These are phyloP conservation scores for Drechslerella coelobrocha DNA, from an alignment of 2,329 filamentous ascomycete species.

Conservation along the genomic window DNA sequence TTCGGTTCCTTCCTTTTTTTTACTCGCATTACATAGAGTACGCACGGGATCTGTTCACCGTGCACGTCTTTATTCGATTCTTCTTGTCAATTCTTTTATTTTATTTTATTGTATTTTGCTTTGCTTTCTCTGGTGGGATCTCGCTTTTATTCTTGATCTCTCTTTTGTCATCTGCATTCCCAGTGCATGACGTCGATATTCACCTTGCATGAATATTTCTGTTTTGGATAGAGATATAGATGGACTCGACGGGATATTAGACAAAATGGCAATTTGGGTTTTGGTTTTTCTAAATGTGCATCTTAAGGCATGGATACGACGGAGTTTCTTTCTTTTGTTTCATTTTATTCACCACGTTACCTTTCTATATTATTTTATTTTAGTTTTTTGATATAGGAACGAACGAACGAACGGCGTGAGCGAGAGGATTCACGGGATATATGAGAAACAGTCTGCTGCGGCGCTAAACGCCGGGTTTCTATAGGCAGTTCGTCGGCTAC, in stretches of 20 bases:
- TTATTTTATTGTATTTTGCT: not conserved
- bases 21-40: not conserved
- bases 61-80: not conserved
- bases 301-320: too few species aligned
- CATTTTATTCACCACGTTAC: too few species aligned
- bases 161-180: not conserved
- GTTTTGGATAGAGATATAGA: not conserved
- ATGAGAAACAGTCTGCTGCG: not conserved
- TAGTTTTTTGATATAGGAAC: not conserved
- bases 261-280: constrained; percentile 1
- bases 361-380: not conserved
- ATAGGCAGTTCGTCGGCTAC: not conserved
- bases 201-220: not conserved
- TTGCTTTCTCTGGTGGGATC: not conserved
- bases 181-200: not conserved
- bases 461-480: not conserved
- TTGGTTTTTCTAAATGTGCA: not conserved
- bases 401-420: too few species aligned
- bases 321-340: too few species aligned
- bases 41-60: not conserved
- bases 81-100: constrained; percentile 1
- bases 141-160: not conserved
- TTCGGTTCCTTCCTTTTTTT: not conserved
- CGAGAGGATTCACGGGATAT: too few species aligned
- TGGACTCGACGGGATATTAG: too few species aligned